These are phyloP conservation scores for Plenodomus lindquistii DNA, from an alignment of 2,329 filamentous ascomycete species.

Conservation along the genomic window DNA sequence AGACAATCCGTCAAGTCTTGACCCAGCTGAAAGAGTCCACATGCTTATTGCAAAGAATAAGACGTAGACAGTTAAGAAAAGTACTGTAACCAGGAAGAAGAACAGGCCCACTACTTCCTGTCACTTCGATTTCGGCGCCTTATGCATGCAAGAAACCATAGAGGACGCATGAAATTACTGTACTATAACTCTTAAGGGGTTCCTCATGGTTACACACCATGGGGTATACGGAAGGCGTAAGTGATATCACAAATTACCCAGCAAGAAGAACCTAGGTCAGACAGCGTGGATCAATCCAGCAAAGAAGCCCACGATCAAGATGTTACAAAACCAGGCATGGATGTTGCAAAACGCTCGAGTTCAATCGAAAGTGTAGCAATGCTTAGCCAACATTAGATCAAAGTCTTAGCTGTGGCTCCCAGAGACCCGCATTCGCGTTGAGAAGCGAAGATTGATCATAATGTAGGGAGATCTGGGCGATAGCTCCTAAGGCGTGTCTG, in stretches of 20 bases:
- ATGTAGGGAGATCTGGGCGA: constrained; percentile 44
- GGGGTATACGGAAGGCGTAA: not conserved
- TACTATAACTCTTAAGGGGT: constrained; percentile 33
- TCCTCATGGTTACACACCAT: constrained; percentile 17
- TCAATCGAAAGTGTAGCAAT: constrained; percentile 50
- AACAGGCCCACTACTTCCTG: constrained; percentile 34
- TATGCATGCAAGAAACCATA: constrained; percentile 33
- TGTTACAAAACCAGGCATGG: constrained; percentile 44
- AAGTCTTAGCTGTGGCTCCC: constrained; percentile 56
- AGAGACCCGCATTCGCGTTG: constrained; percentile 57
- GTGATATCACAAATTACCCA: not conserved
- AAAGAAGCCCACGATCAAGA: constrained; percentile 25
- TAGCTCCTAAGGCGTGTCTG: constrained; percentile 53
- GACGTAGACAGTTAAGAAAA: constrained; percentile 51
- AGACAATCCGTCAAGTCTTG: constrained; percentile 42
- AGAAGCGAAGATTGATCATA: constrained; percentile 51
- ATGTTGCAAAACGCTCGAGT: constrained; percentile 54
- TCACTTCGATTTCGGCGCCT: constrained; percentile 20
- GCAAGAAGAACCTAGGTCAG: not conserved
- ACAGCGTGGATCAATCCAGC: constrained; percentile 27
- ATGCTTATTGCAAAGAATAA: constrained; percentile 49
- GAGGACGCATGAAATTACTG: constrained; percentile 34
- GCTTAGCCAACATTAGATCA: constrained; percentile 52
- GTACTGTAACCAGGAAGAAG: constrained; percentile 35
- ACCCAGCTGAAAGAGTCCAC: constrained; percentile 55